Base-by-base conservation (phyloP, 257 asterid species). In the Gardenia jasminoides region DNA sequence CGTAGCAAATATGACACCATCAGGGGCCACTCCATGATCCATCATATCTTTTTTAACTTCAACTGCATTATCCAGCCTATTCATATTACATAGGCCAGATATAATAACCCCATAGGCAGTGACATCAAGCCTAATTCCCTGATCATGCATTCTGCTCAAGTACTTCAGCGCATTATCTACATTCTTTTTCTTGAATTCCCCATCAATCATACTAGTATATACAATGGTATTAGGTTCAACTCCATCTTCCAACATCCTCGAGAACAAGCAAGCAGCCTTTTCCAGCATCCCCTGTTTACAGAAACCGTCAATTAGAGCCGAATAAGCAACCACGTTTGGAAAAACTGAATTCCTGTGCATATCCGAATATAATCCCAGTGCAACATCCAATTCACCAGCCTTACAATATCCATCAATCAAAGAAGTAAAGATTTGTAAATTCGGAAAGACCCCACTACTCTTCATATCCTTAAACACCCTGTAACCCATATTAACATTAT, bases 201-300 rank as follows among this genome's bases (percentile, higher is more conserved):
- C 80, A 75, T 67, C 77, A 1, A 80, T 80, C 16, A 80, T 80
- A 11, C 65, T 41, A 75, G 83, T 67, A 16, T 80, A 80, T 58
- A 80, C 76, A 75, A 80, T 66, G 59, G 67, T 75, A 75, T 80
- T 80, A 31, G 83, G 83, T 75, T 26, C 4, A 36, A 69, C 46
- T 28, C 80, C 80, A 41, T 75, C 80, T 33, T 59, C 59, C 76
- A 67, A 61, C 83, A 80, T 80, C 52, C 36, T 62, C 28, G 67
- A 75, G 59, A 75, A 70, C 70, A 80, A 54, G 10, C 13, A 33
- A n/a, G 47, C 73, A 31, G 80, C 76, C 73, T 31, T 80, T n/a
- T 20, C 76, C 72, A 80, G 10, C 67, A 80, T 75, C 52, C 76
- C 83, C 28, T 10, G 24, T 67, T 54, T 80, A 31, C 43, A 70